phyloP scores from a whole-genome alignment of 176 grass and related monocot species.

The Lolium perenne region DNA sequence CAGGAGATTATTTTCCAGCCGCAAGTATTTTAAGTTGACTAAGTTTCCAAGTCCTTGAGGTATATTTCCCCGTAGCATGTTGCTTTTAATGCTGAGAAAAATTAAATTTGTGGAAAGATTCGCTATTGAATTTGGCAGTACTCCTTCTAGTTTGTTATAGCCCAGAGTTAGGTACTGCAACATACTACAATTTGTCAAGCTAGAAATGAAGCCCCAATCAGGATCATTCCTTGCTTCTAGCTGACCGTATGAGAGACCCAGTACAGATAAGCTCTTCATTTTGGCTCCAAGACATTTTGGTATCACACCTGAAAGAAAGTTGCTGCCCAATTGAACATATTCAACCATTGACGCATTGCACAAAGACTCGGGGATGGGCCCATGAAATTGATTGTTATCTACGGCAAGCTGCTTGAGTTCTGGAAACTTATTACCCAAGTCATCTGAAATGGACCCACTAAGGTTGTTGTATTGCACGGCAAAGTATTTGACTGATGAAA shows the following conservation, averaged over 20 bases:
- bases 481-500: background rate
- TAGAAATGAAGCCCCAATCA: slow-evolving; percentile 10
- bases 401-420: accelerated
- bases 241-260: background rate
- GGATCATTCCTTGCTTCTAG: slow-evolving; percentile 11
- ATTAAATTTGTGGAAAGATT: slow-evolving; percentile 8
- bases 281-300: slow-evolving; percentile 24
- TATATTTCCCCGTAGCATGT: slow-evolving; percentile 12
- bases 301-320: background rate
- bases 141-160: background rate
- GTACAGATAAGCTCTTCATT: background rate
- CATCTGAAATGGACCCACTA: background rate
- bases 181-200: slow-evolving; percentile 28
- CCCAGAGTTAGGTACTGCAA: background rate
- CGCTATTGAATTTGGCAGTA: slow-evolving; percentile 19
- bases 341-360: slow-evolving; percentile 24
- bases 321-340: accelerated
- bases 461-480: background rate
- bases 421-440: background rate
- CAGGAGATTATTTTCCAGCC: background rate
- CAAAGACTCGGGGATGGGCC: slow-evolving; percentile 4
- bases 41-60: slow-evolving; percentile 33
- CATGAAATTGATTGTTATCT: background rate
- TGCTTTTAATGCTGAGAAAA: background rate
- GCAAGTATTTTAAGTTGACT: background rate